A percentile compares a stretch with the other conserved stretches of the same genome.
These are phyloP conservation scores for Aspergillus nomiae DNA, from an alignment of 2,329 filamentous ascomycete species.

Conservation along the genomic window DNA sequence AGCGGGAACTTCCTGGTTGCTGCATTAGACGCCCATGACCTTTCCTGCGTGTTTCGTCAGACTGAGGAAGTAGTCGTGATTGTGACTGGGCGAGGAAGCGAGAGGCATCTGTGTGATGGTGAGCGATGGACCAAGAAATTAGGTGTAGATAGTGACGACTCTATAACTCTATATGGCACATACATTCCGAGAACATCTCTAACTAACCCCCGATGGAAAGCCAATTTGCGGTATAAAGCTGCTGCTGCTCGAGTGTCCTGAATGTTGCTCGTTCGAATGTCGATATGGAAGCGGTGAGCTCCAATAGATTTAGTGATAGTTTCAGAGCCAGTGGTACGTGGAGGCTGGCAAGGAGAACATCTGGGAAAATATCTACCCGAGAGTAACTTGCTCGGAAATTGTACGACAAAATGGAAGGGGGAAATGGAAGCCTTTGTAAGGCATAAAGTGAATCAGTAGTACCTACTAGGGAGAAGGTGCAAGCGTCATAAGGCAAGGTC, in stretches of 20 bases:
- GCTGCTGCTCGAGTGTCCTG: not conserved
- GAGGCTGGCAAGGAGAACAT: not conserved
- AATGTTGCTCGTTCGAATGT: not conserved
- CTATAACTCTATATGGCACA: slow-evolving; percentile 37
- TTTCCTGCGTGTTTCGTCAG: slow-evolving; percentile 53
- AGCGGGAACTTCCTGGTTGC: slow-evolving; percentile 49
- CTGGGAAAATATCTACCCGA: not conserved
- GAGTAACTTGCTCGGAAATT: not conserved
- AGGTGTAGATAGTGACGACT: not conserved
- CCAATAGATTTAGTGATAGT: not conserved
- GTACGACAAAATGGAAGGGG: not conserved
- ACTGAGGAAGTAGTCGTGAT: slow-evolving; percentile 78
- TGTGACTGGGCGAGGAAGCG: slow-evolving; percentile 95
- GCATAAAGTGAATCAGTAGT: not conserved
- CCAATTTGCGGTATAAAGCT: not conserved
- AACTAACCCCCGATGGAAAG: slow-evolving; percentile 10
- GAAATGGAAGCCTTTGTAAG: not conserved
- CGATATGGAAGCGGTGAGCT: slow-evolving; percentile 10
- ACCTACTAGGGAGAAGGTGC: slow-evolving; percentile 16
- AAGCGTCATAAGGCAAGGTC: slow-evolving; percentile 41
- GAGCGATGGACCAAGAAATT: not conserved
- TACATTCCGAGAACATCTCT: slow-evolving; percentile 88
- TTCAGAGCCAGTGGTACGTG: not conserved
- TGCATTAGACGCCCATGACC: slow-evolving; percentile 52
- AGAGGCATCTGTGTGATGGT: slow-evolving; percentile 70